Evolutionary conservation across 2,329 filamentous ascomycete genomes (phyloP), one percentile per base, ranked within the genome.

Genomic region (Lanzia echinophila): DNA sequence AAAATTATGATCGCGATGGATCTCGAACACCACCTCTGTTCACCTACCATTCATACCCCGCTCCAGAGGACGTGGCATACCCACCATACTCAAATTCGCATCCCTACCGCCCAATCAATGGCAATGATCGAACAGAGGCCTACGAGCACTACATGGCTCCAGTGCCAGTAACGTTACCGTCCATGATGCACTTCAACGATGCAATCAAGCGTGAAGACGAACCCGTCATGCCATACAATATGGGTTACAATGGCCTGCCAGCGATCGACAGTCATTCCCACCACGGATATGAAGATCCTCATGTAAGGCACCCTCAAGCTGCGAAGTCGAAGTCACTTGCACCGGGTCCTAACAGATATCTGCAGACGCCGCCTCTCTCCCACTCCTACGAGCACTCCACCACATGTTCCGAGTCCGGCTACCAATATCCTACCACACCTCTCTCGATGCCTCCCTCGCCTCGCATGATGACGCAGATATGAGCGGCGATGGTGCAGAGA

Each of bases 361-460:
- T 51, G 28, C 73, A 90, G 87, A 90, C 87, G 70, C 87, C 87
- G 72, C 84, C 87, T 67, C 80, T 90, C 63, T 87, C 84, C 65
- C 84, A 87, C 68, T 86, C 83, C 28, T 87, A 83, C 69, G 84
- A 87, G 64, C 79, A 83, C 68, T 88, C 84, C 50, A 73, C 79
- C 57, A 77, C 74, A 64, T 82, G 80, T 69, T 84, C 81, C 32
- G 81, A 84, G 62, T 73, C 77, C 57, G 77, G 78, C 55, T 83
- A 79, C 45, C 61, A 83, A 60, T 84, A 84, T 71, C 86, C 85
- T 36, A 80, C 79, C 42, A 89, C 86, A 50, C 86, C 86, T 57
- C 73, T 86, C 60, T 88, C 84, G n/a, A 84, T 88, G 80, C 84
- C 84, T 32, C 78, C 77, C 45, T 87, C 85, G 43, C 86, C 86